Evolutionary conservation across 345 rosid genomes (phyloP).

Genomic region (Linum trigynum): DNA sequence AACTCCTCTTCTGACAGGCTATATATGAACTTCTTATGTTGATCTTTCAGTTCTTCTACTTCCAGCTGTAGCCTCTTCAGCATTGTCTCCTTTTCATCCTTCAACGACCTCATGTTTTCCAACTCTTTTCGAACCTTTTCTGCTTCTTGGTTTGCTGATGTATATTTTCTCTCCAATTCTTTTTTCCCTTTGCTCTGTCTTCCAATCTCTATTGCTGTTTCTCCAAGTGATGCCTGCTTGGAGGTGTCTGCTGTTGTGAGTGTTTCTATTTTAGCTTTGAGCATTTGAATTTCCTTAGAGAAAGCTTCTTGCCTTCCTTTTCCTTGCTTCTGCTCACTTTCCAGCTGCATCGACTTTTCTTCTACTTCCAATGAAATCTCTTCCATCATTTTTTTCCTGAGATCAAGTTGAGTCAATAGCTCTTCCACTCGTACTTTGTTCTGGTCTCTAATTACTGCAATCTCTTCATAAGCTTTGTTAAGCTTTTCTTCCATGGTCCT

Average conservation of each 20-base stretch:
- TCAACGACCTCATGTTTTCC: conserved; percentile 28
- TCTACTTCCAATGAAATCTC: conserved; percentile 17
- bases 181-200: conserved; percentile 8
- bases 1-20: conserved; percentile 42
- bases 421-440: conserved; percentile 13
- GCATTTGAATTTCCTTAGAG: conserved; percentile 46
- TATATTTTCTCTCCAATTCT: conserved; percentile 34
- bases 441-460: conserved; percentile 14
- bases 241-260: conserved; percentile 23
- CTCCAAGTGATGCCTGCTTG: conserved; percentile 27
- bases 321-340: conserved; percentile 4
- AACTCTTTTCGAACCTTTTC: conserved; percentile 44
- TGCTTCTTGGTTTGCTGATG: conserved; percentile 42
- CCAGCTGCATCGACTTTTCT: conserved; percentile 7
- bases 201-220: conserved; percentile 13
- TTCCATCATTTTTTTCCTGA: conserved; percentile 13
- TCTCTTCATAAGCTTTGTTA: conserved; percentile 17
- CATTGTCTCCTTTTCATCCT: conserved; percentile 47
- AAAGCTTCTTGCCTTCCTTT: conserved; percentile 33
- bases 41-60: conserved; percentile 37
- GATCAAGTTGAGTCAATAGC: conserved; percentile 10
- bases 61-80: conserved; percentile 37
- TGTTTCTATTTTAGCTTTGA: conserved; percentile 29
- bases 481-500: conserved; percentile 18
- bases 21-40: conserved; percentile 36